These are phyloP conservation scores for Annulohypoxylon nitens DNA, from an alignment of 495 filamentous ascomycete species.

Conservation along the genomic window DNA sequence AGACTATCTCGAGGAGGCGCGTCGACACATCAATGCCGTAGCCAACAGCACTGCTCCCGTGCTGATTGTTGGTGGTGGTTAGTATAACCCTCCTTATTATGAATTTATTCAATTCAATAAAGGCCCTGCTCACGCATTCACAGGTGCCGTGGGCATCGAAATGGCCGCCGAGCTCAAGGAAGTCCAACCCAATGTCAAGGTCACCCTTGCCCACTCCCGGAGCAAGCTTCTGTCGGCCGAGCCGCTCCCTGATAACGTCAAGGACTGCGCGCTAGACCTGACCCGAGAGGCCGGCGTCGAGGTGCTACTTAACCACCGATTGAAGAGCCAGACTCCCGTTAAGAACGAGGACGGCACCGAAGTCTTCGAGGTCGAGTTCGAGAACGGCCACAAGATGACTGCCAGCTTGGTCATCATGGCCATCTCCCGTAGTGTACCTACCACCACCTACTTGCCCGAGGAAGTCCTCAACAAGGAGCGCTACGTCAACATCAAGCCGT, in stretches of 20 bases:
- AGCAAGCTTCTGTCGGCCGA: slow-evolving; percentile 73
- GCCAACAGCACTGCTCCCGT: slow-evolving; percentile 62
- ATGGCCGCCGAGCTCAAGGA: slow-evolving; percentile 76
- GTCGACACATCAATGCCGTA: slow-evolving; percentile 57
- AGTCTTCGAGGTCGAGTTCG: slow-evolving; percentile 63
- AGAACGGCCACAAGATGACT: slow-evolving; percentile 64
- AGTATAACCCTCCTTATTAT: slow-evolving; percentile 16
- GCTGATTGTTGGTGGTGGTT: slow-evolving; percentile 69
- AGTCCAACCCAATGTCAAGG: slow-evolving; percentile 66
- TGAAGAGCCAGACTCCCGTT: slow-evolving; percentile 55
- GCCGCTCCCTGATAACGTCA: slow-evolving; percentile 74
- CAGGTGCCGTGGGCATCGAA: slow-evolving; percentile 78
- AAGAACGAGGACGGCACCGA: slow-evolving; percentile 44
- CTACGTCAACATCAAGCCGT: slow-evolving; percentile 67
- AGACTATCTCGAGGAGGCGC: slow-evolving; percentile 69
- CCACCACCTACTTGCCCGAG: slow-evolving; percentile 66
- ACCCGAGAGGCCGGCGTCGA: slow-evolving; percentile 69
- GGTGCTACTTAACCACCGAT: slow-evolving; percentile 64
- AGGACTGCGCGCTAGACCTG: slow-evolving; percentile 64
- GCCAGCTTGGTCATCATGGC: slow-evolving; percentile 72
- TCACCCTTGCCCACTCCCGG: slow-evolving; percentile 77
- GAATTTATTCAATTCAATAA: background rate
- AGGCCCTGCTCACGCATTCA: slow-evolving; percentile 2
- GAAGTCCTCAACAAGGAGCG: slow-evolving; percentile 65
- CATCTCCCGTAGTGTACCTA: slow-evolving; percentile 67